Percentiles rank a stretch among this genome's conserved stretches.
Evolutionary conservation across 176 grass and related monocot species (phyloP).

Genomic region (Lolium multiflorum): DNA sequence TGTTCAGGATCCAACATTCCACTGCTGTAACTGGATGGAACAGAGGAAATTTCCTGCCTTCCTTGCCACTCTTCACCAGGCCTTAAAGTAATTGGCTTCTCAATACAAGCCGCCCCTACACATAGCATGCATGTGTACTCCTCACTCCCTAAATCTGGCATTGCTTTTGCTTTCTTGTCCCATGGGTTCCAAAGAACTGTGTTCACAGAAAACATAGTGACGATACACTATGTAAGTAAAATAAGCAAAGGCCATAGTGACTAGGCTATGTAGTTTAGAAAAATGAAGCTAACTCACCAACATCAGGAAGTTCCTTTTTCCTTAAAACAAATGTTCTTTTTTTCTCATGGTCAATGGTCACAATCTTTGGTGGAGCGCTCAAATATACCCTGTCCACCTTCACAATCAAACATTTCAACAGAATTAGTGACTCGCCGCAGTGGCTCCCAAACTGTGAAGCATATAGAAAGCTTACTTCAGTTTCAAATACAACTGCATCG

Average conservation of each 20-base stretch:
- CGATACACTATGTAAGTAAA: neutral
- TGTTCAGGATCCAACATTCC: slow-evolving; percentile 63
- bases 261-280: neutral
- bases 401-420: slow-evolving; percentile 16
- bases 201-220: neutral
- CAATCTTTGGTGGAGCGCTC: slow-evolving; percentile 70
- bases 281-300: slow-evolving; percentile 46
- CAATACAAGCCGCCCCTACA: slow-evolving; percentile 68
- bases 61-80: slow-evolving; percentile 78
- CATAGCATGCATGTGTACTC: slow-evolving; percentile 78
- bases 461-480: slow-evolving; percentile 64
- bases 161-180: slow-evolving; percentile 78
- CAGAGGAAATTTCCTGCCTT: slow-evolving; percentile 66
- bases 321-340: slow-evolving; percentile 79
- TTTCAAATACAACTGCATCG: slow-evolving; percentile 85
- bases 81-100: slow-evolving; percentile 70
- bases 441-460: neutral
- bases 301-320: slow-evolving; percentile 91
- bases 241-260: slow-evolving; percentile 7
- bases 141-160: slow-evolving; percentile 68
- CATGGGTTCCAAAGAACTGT: slow-evolving; percentile 87
- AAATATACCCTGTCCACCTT: slow-evolving; percentile 89
- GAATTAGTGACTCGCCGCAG: neutral
- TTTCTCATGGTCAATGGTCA: slow-evolving; percentile 83
- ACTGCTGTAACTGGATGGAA: slow-evolving; percentile 77